Percentiles rank a stretch among this genome's conserved stretches.
Evolutionary conservation across 2,329 filamentous ascomycete genomes (phyloP).

Genomic region (Xylaria sp.): DNA sequence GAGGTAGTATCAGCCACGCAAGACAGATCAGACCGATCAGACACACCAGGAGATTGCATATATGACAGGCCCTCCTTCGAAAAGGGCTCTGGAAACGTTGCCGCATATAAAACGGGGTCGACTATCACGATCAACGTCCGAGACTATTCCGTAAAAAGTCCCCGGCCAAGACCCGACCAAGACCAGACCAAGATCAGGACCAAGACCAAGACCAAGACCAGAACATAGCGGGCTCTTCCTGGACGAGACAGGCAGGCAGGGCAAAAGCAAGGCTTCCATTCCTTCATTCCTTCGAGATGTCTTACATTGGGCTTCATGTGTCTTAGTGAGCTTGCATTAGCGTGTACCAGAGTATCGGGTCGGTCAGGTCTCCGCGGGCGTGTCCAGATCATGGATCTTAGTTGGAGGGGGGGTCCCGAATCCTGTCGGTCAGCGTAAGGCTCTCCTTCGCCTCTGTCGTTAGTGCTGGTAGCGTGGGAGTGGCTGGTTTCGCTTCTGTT

Average conservation of each 20-base stretch:
- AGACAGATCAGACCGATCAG: neutral
- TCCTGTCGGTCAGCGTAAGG: conserved; percentile 5
- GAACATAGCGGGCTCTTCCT: neutral
- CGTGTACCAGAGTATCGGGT: conserved; percentile 34
- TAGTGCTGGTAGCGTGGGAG: too few species aligned
- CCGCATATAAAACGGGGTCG: too few species aligned
- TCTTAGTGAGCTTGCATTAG: conserved; percentile 33
- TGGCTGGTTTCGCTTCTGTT: conserved; percentile 2
- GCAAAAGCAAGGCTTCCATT: conserved; percentile 1
- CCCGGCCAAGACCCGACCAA: too few species aligned
- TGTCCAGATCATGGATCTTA: conserved; percentile 20
- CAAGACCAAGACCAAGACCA: too few species aligned
- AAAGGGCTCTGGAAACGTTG: too few species aligned
- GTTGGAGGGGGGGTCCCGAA: neutral
- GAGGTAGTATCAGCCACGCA: too few species aligned
- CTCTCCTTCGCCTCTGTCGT: neutral
- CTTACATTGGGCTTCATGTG: conserved; percentile 23
- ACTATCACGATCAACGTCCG: neutral
- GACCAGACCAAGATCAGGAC: too few species aligned
- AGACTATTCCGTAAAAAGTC: neutral
- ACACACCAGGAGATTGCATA: neutral
- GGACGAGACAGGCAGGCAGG: neutral
- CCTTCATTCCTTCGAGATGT: conserved; percentile 24
- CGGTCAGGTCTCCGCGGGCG: conserved; percentile 25
- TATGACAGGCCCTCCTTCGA: neutral